Base-by-base conservation (phyloP, 2,329 filamentous ascomycete species). In the Chaetomium sp. region DNA sequence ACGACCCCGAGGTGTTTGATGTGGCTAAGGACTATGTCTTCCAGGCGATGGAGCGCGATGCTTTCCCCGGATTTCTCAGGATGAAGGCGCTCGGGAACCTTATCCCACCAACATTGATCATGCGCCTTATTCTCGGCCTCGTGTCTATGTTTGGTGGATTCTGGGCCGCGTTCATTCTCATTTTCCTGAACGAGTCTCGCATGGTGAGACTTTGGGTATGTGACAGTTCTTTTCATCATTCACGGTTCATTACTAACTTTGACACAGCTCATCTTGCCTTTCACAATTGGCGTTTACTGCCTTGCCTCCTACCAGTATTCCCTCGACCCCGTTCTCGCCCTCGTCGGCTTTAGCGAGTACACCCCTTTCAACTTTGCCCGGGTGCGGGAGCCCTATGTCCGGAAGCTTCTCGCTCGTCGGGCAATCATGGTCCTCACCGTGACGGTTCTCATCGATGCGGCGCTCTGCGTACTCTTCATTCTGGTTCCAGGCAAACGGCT, bases 11-110 rank as follows among this genome's bases (percentile, higher is more conserved):
- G 77, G 90, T 99, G 13, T 99, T 99, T 73, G 95, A 98, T 75
- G 88, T 92, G 23, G 95, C 95, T 62, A 99, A 99, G 81, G 95
- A 99, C 80, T 99, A 98, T 76, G 95, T 98, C 68, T 99, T 98
- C 78, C 96, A 99, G 79, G 96, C 96, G 38, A 99, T 99, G 95
- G 96, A 99, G 79, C 87, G 96, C 63, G 95, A 99, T 79, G 95
- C 96, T n/a, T 99, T 97, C 75, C 95, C 96, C 0, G 94, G 94
- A 0, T 99, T 99, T 78, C 83, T 99, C 65, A 87, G 94, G 74
- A 92, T 92, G 79, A 98, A 98, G 80, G 95, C 95, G 2, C 83
- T 99, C 27, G 96, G 96, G 66, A 99, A 99, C 74, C 84, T 99
- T 16, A 94, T 99, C 31, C 95, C 94, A 3, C 87, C 94, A 19